Evolutionary conservation across 805 yeast species (phyloP), one percentile per base, ranked within the genome.

Genomic region (Candida germanica): DNA sequence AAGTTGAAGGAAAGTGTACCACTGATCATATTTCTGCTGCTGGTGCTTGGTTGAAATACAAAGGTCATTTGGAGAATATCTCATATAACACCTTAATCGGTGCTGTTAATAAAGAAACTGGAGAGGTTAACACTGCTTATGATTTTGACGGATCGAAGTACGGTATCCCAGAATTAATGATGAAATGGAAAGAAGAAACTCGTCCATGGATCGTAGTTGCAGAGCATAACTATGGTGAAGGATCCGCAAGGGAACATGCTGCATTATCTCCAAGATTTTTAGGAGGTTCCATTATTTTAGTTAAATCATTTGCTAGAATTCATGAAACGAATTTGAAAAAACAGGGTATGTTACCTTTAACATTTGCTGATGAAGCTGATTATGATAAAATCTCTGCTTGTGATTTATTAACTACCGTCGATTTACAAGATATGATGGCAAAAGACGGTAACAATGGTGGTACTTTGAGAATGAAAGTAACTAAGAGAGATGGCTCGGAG

Each of bases 11-110:
- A 46, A 91, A 91, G 65, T 93, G 98, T 73, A 91, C 98, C 27
- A 91, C 98, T 25, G 98, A 91, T 61, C 98, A 91, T 60, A 93
- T 91, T 50, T 88, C 97, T 17, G 98, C 98, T 35, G 98, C 98
- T 30, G 98, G 98, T 56, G 94, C 83, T 11, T 91, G 98, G 98
- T 77, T 91, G 66, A 93, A 93, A 71, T 91, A 93, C 71, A 93
- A 93, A 70, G 98, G 98, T 27, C 98, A 91, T 58, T 74, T 91
- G 54, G 96, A 91, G 59, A 91, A 91, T 67, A 93, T 91, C 49
- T 85, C 96, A 7, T 77, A 93, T 68, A 91, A 91, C 70, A 93
- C 98, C 9, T 73, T 91, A 55, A 91, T 91, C 52, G 98, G 98
- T 46, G 98, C 98, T 14, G 93, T 87, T 45, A 91, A 93, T 61